Evolutionary conservation across 2,329 filamentous ascomycete species (phyloP).

Genomic region (Beauveria sp.): DNA sequence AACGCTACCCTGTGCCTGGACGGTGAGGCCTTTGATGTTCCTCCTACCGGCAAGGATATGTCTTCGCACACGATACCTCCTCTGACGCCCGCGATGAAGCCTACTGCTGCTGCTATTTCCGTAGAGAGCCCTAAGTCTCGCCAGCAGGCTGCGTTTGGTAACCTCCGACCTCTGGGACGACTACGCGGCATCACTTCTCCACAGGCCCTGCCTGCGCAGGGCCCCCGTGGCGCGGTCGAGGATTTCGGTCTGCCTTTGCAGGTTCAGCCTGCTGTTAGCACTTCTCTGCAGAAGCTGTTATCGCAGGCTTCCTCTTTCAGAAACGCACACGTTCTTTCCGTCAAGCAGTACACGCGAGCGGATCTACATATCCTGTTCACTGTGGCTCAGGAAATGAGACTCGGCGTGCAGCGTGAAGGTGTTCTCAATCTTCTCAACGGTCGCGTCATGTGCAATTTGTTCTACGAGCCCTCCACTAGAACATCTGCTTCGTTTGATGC

Average conservation of each 20-base stretch:
- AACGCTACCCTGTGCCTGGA: slow-evolving; percentile 69
- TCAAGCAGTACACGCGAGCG: slow-evolving; percentile 78
- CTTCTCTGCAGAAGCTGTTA: slow-evolving; percentile 64
- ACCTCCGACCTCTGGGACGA: slow-evolving; percentile 22
- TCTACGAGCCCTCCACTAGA: slow-evolving; percentile 95
- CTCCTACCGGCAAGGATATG: slow-evolving; percentile 64
- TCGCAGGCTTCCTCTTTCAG: slow-evolving; percentile 75
- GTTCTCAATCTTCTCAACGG: slow-evolving; percentile 81
- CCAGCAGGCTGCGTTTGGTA: slow-evolving; percentile 23
- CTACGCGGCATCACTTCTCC: slow-evolving; percentile 22
- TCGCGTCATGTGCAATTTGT: slow-evolving; percentile 81
- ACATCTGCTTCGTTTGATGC: slow-evolving; percentile 95
- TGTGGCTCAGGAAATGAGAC: slow-evolving; percentile 93
- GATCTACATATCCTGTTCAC: slow-evolving; percentile 94
- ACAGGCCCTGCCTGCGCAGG: slow-evolving; percentile 17
- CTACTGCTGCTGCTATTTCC: slow-evolving; percentile 30
- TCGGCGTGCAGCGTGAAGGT: slow-evolving; percentile 87
- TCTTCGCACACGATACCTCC: slow-evolving; percentile 54
- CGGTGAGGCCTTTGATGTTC: slow-evolving; percentile 48
- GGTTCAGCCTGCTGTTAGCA: slow-evolving; percentile 42
- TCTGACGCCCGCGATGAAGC: slow-evolving; percentile 52
- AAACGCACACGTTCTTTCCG: slow-evolving; percentile 81
- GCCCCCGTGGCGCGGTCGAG: slow-evolving; percentile 25
- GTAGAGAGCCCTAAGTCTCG: slow-evolving; percentile 29
- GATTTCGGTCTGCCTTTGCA: slow-evolving; percentile 40